Evolutionary conservation across 2,329 filamentous ascomycete genomes (phyloP).

Genomic region (Proliferodiscus dingleyae): DNA sequence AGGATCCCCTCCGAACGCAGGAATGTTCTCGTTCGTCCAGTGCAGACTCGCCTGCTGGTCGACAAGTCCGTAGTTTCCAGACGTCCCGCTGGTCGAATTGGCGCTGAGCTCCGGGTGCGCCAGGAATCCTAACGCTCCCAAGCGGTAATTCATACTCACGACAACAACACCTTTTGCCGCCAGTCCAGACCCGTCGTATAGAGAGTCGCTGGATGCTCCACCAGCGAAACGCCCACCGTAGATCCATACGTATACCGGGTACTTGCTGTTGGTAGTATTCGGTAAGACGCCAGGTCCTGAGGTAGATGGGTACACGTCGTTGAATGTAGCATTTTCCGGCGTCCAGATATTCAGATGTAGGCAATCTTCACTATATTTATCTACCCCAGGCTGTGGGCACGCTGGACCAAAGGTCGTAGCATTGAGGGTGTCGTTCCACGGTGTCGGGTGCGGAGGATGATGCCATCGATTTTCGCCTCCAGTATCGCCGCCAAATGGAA

Average conservation of each 20-base stretch:
- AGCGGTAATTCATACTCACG: conserved; percentile 57
- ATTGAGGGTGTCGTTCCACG: conserved; percentile 20
- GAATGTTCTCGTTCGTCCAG: conserved; percentile 59
- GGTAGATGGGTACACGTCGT: too few species aligned
- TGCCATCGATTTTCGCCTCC: conserved; percentile 36
- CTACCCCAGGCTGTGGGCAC: conserved; percentile 25
- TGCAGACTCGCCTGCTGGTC: conserved; percentile 55
- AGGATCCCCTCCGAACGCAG: conserved; percentile 58
- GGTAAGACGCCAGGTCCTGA: too few species aligned
- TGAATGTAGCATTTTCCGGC: conserved; percentile 17
- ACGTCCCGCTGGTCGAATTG: too few species aligned
- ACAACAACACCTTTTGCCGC: conserved; percentile 38
- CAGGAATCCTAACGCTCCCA: conserved; percentile 57
- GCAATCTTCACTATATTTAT: conserved; percentile 35
- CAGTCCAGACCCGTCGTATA: conserved; percentile 22
- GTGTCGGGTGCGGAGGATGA: conserved; percentile 25
- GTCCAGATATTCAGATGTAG: conserved; percentile 41
- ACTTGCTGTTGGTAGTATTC: conserved; percentile 3
- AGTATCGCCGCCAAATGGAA: conserved; percentile 36
- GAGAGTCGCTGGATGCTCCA: conserved; percentile 13
- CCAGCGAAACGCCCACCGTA: conserved; percentile 11
- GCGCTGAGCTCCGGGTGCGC: conserved; percentile 33
- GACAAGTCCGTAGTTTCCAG: conserved; percentile 43
- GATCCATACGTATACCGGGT: conserved; percentile 34
- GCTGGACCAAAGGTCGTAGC: conserved; percentile 28